Evolutionary conservation across 192 early-diverging fungal species (phyloP).

Genomic region (Chytriomyces sp.): DNA sequence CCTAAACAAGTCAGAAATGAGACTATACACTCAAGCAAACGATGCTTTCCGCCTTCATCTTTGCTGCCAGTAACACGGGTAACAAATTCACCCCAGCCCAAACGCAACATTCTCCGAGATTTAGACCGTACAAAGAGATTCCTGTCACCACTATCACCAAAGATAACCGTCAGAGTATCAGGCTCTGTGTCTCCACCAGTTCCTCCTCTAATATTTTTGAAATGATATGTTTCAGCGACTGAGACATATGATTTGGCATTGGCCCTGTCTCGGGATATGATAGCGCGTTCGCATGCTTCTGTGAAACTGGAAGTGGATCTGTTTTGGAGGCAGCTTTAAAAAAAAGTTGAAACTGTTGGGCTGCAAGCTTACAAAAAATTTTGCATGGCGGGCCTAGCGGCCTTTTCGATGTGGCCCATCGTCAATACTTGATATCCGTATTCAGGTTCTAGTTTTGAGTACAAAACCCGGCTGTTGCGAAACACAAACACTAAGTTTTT

Average conservation of each 20-base stretch:
- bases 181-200: too few relatives aligned
- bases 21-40: neutral
- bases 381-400: neutral
- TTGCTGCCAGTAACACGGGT: neutral
- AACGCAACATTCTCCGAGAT: neutral
- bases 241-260: too few relatives aligned
- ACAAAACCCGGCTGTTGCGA: neutral
- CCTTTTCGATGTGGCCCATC: neutral
- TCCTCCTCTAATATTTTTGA: too few relatives aligned
- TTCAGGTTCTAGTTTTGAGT: neutral
- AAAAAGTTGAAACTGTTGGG: neutral
- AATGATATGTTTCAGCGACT: too few relatives aligned
- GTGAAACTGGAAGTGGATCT: neutral
- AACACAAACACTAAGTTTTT: neutral
- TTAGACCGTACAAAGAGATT: neutral
- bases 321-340: neutral
- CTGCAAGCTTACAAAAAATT: neutral
- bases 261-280: too few relatives aligned
- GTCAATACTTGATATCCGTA: neutral
- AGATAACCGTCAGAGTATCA: too few relatives aligned
- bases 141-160: too few relatives aligned
- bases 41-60: neutral
- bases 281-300: too few relatives aligned
- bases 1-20: neutral
- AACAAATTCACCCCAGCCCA: neutral